Conservation (phyloP, 768 basidiomycete genomes). For the Lentinula lateritia region DNA sequence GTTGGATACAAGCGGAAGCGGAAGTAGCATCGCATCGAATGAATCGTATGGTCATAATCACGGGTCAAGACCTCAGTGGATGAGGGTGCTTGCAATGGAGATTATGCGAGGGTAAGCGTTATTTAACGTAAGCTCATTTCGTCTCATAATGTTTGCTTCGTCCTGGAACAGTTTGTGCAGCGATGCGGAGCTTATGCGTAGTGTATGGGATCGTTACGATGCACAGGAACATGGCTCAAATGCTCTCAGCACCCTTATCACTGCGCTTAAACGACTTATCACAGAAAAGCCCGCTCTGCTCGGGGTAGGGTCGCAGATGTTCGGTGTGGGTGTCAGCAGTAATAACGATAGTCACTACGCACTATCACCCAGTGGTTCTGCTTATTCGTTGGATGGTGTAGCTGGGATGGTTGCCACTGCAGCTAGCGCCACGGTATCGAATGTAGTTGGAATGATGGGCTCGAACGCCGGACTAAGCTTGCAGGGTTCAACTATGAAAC, state of each 20-base stretch:
- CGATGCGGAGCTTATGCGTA: conserved; percentile 73
- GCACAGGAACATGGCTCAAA: conserved; percentile 56
- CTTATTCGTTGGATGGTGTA: conserved; percentile 52
- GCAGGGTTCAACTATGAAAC: conserved; percentile 75
- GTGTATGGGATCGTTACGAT: conserved; percentile 78
- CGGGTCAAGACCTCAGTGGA: conserved; percentile 65
- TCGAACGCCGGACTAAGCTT: conserved; percentile 64
- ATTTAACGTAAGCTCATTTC: background rate
- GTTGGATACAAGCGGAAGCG: conserved; percentile 13
- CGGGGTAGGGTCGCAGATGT: conserved; percentile 75
- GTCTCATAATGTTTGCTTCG: background rate
- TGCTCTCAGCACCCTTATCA: conserved; percentile 72
- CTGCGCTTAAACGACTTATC: conserved; percentile 78
- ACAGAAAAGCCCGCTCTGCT: conserved; percentile 86
- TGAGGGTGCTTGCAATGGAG: conserved; percentile 88
- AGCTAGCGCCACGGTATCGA: conserved; percentile 78
- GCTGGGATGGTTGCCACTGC: conserved; percentile 71
- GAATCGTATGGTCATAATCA: conserved; percentile 21
- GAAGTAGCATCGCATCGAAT: conserved; percentile 6
- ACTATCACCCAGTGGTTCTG: conserved; percentile 27
- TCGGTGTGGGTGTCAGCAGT: conserved; percentile 61
- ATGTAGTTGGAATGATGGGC: conserved; percentile 83
- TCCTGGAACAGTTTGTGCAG: conserved; percentile 53
- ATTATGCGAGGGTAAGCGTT: conserved; percentile 72
- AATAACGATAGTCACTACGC: conserved; percentile 19